phyloP scores from a whole-genome alignment of 2,329 filamentous ascomycete genomes.

The Colletotrichum zoysiae region DNA sequence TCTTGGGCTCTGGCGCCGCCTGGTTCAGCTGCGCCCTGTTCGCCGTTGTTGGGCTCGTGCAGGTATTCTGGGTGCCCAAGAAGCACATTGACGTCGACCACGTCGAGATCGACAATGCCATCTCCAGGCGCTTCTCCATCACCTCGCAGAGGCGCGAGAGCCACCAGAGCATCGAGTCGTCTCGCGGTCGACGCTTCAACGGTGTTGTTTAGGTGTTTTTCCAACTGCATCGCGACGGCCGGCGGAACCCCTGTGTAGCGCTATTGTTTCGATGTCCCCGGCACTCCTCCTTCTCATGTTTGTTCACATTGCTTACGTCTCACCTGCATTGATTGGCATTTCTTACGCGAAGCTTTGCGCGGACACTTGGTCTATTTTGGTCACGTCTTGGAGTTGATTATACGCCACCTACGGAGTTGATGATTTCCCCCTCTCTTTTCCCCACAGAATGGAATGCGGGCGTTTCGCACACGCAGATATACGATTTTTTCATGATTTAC shows the following conservation, averaged over 20 bases:
- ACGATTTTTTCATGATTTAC: constrained; percentile 6
- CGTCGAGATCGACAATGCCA: constrained; percentile 39
- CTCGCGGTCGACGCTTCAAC: constrained; percentile 23
- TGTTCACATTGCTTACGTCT: constrained; percentile 1
- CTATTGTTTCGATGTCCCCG: neutral
- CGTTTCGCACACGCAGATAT: constrained; percentile 6
- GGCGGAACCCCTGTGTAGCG: neutral
- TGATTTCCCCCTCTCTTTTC: neutral
- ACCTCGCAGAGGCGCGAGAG: constrained; percentile 26
- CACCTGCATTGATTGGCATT: constrained; percentile 24
- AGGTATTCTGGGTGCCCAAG: constrained; percentile 40
- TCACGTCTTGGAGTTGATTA: constrained; percentile 4
- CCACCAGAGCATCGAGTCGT: constrained; percentile 26
- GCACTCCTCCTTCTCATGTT: neutral
- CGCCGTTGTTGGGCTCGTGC: constrained; percentile 32
- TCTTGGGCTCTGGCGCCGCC: constrained; percentile 62
- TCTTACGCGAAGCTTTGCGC: constrained; percentile 2
- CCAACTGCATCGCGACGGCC: neutral
- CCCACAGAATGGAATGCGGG: constrained; percentile 13
- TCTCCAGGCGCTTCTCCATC: constrained; percentile 26
- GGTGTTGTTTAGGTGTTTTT: constrained; percentile 2
- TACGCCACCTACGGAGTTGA: constrained; percentile 2
- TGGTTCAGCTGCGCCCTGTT: constrained; percentile 54
- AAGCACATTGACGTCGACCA: constrained; percentile 44
- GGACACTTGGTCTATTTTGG: constrained; percentile 9